Conservation (phyloP, 2,329 filamentous ascomycete species). For the Nemania serpens region DNA sequence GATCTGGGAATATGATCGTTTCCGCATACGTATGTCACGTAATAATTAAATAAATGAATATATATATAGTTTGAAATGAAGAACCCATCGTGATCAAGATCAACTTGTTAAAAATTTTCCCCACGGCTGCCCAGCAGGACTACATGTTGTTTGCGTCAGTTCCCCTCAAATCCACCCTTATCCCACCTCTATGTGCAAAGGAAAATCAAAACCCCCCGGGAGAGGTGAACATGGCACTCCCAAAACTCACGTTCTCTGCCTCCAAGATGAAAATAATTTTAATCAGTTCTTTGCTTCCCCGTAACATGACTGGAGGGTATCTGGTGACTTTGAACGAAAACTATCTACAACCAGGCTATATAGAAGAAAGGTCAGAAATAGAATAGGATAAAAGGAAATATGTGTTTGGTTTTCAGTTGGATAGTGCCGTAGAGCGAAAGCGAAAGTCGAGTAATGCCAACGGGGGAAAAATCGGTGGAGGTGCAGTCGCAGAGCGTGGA, state of each 20-base stretch:
- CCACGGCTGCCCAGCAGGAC: slow-evolving; percentile 38
- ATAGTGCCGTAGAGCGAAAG: slow-evolving; percentile 32
- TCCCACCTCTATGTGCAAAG: slow-evolving; percentile 12
- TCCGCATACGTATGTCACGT: not conserved
- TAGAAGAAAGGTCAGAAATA: slow-evolving; percentile 20
- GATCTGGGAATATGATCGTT: not conserved
- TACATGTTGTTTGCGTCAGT: slow-evolving; percentile 19
- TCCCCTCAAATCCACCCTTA: slow-evolving; percentile 14
- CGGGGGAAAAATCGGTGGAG: too few species aligned
- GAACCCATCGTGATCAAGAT: slow-evolving; percentile 14
- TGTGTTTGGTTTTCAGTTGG: slow-evolving; percentile 15
- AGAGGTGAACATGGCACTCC: not conserved
- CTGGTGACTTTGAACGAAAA: slow-evolving; percentile 32
- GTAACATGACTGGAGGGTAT: slow-evolving; percentile 38
- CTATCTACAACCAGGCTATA: slow-evolving; percentile 43
- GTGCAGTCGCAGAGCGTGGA: too few species aligned
- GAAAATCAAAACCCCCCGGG: not conserved
- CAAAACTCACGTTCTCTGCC: slow-evolving; percentile 20
- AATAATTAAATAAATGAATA: not conserved
- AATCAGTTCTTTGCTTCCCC: slow-evolving; percentile 16
- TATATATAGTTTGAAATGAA: not conserved
- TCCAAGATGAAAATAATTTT: not conserved
- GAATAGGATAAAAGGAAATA: not conserved
- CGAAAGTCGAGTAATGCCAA: too few species aligned
- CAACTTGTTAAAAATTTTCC: slow-evolving; percentile 21